Conservation (phyloP, 108 stramenopile species). For the Conticribra weissflogii region DNA sequence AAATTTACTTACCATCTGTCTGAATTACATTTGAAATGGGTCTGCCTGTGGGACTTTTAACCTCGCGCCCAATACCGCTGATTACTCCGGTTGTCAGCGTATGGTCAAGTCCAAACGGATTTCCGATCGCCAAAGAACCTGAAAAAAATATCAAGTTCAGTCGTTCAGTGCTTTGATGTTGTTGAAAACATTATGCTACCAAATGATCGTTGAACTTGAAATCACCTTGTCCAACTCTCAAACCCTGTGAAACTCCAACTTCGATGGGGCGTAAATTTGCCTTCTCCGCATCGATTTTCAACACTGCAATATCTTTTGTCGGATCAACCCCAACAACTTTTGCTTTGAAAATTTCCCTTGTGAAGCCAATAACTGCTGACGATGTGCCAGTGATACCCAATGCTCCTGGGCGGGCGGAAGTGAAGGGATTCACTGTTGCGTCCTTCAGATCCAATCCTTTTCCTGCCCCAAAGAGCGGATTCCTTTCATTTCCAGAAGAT, state of each 20-base stretch:
- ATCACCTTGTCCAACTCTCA: slow-evolving; percentile 70
- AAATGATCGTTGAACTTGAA: background rate
- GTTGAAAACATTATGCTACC: too few relatives aligned
- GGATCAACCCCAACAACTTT: slow-evolving; percentile 89
- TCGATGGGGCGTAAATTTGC: slow-evolving; percentile 59
- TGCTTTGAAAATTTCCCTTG: slow-evolving; percentile 76
- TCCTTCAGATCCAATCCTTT: background rate
- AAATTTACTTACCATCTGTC: slow-evolving; percentile 60
- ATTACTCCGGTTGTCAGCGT: slow-evolving; percentile 82
- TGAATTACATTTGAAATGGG: slow-evolving; percentile 97
- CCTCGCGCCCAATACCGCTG: slow-evolving; percentile 79
- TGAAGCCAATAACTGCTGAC: slow-evolving; percentile 22
- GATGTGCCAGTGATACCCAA: too few relatives aligned
- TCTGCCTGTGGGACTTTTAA: slow-evolving; percentile 83
- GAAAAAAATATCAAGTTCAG: too few relatives aligned
- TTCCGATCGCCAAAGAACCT: slow-evolving; percentile 86
- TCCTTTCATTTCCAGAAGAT: slow-evolving; percentile 10
- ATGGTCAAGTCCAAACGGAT: slow-evolving; percentile 96
- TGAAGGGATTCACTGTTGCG: slow-evolving; percentile 26
- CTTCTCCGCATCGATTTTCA: slow-evolving; percentile 73
- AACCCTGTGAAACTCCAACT: slow-evolving; percentile 61
- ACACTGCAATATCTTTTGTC: slow-evolving; percentile 92
- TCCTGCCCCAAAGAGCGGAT: background rate
- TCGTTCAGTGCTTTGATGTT: too few relatives aligned
- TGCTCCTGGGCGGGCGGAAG: slow-evolving; percentile 31